Conservation (phyloP, 495 filamentous ascomycete species). For the Cairneyella variabilis region DNA sequence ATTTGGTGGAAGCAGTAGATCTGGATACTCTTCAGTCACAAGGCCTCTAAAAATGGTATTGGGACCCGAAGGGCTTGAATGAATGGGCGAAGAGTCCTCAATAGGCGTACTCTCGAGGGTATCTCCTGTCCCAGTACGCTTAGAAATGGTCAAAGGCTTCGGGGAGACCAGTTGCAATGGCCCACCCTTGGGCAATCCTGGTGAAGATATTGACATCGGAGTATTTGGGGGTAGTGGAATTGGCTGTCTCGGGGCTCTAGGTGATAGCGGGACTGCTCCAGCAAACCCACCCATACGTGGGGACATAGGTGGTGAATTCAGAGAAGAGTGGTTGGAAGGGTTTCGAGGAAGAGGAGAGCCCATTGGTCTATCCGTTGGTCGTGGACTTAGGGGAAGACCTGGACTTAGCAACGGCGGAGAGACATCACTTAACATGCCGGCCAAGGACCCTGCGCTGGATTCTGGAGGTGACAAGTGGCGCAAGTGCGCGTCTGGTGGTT, state of each 20-base stretch:
- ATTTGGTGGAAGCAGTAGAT: conserved; percentile 80
- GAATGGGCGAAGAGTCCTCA: conserved; percentile 8
- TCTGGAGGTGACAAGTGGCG: conserved; percentile 19
- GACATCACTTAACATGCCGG: conserved; percentile 40
- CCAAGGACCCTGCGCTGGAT: conserved; percentile 37
- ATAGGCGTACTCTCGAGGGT: conserved; percentile 2
- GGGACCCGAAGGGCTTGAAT: conserved; percentile 10
- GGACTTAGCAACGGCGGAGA: conserved; percentile 68
- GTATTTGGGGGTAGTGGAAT: conserved; percentile 62
- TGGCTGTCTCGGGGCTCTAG: conserved; percentile 63
- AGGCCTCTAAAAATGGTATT: conserved; percentile 59
- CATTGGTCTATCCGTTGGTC: conserved; percentile 71
- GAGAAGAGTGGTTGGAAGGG: conserved; percentile 42
- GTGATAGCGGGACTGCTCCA: conserved; percentile 60
- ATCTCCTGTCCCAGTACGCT: conserved; percentile 29
- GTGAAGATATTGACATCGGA: conserved; percentile 52
- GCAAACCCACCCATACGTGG: conserved; percentile 51
- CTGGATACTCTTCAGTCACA: conserved; percentile 77
- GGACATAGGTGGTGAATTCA: conserved; percentile 64
- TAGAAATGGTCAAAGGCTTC: conserved; percentile 36
- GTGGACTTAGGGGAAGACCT: conserved; percentile 83
- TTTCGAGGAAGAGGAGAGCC: conserved; percentile 68
- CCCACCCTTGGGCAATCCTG: conserved; percentile 30
- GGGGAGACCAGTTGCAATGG: conserved; percentile 32
- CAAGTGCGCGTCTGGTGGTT: conserved; percentile 21